Conservation (phyloP, 2,329 filamentous ascomycete genomes). For the Colletotrichum echinochloae region DNA sequence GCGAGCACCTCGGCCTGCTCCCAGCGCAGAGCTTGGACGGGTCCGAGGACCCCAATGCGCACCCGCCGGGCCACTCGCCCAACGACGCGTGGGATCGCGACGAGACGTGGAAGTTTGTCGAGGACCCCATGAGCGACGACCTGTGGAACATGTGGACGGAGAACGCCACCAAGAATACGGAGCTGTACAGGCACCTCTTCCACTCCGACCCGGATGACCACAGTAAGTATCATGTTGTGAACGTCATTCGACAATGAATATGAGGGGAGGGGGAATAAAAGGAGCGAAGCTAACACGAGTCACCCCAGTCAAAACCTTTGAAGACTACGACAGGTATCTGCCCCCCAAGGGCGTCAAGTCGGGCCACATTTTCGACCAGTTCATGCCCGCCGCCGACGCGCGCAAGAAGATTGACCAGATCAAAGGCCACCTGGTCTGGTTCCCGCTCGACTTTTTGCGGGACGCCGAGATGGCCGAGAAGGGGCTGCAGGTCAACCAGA, state of each 20-base stretch:
- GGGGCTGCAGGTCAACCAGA: conserved; percentile 85
- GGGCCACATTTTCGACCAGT: conserved; percentile 88
- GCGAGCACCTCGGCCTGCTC: conserved; percentile 88
- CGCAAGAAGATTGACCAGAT: conserved; percentile 81
- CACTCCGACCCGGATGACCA: conserved; percentile 91
- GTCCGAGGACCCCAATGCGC: conserved; percentile 76
- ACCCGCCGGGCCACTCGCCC: conserved; percentile 74
- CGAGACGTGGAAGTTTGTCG: conserved; percentile 73
- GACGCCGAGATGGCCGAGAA: conserved; percentile 91
- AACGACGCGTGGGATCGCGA: conserved; percentile 74
- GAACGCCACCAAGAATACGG: conserved; percentile 77
- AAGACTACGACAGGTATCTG: conserved; percentile 87
- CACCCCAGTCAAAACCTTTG: conserved; percentile 79
- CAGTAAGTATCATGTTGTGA: conserved; percentile 60
- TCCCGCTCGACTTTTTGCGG: conserved; percentile 88
- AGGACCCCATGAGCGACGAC: conserved; percentile 76
- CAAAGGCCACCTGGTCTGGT: conserved; percentile 89
- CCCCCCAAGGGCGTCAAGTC: conserved; percentile 78
- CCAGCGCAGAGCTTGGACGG: conserved; percentile 78
- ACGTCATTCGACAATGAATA: neutral
- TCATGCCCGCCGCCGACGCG: conserved; percentile 78
- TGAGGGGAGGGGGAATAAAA: neutral
- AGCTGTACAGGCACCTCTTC: conserved; percentile 82
- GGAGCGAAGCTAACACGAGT: conserved; percentile 35
- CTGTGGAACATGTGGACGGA: conserved; percentile 77